These are phyloP conservation scores for Leccinum variicolor DNA, from an alignment of 768 basidiomycete species.

Conservation along the genomic window DNA sequence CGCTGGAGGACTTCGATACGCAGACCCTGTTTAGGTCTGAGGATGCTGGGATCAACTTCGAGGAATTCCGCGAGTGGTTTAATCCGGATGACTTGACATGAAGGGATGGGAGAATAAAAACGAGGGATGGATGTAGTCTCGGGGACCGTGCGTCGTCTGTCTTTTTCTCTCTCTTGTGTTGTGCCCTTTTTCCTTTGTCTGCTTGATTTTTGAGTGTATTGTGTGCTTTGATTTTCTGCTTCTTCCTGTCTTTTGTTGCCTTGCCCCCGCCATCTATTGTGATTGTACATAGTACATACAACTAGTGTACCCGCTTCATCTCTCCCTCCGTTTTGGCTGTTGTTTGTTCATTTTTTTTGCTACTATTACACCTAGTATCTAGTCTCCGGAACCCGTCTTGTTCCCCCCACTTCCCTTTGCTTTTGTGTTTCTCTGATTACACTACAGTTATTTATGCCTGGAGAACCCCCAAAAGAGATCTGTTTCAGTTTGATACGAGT, in stretches of 20 bases:
- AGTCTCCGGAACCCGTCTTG: too few species aligned
- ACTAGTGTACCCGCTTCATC: background rate
- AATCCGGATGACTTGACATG: conserved; percentile 46
- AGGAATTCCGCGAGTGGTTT: conserved; percentile 76
- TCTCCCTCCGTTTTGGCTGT: too few species aligned
- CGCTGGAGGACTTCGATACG: conserved; percentile 39
- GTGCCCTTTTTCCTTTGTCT: background rate
- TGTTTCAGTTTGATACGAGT: too few species aligned
- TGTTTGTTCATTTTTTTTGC: too few species aligned
- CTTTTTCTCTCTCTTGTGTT: background rate
- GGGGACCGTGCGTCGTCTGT: conserved; percentile 11
- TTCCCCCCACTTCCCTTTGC: too few species aligned
- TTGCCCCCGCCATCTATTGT: conserved; percentile 6
- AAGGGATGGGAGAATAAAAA: conserved; percentile 12
- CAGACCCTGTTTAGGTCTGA: conserved; percentile 41
- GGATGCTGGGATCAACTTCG: conserved; percentile 54
- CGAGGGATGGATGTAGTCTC: background rate
- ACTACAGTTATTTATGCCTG: too few species aligned
- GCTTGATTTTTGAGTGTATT: background rate
- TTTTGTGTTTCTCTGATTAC: too few species aligned
- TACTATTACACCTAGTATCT: too few species aligned
- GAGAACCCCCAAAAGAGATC: too few species aligned
- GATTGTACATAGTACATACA: conserved; percentile 14
- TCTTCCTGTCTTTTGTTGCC: background rate
- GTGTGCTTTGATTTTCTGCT: background rate